A percentile compares a stretch with the other conserved stretches of the same genome.
Conservation (phyloP, 768 basidiomycete genomes). For the Tricholoma bakamatsutake region DNA sequence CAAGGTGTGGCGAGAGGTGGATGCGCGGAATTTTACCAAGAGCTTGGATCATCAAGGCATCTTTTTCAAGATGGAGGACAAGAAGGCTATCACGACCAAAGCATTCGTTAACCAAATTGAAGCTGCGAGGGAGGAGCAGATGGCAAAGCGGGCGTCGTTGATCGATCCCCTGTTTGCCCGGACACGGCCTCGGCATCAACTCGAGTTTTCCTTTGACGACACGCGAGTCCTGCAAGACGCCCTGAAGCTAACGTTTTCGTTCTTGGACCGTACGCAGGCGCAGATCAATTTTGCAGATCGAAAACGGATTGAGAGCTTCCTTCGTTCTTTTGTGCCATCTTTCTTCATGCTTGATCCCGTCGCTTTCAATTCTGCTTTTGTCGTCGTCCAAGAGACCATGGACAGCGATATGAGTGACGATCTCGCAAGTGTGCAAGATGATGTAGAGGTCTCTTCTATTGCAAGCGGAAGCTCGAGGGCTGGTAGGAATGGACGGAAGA, state of each 20-base stretch:
- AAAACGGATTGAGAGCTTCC: slow-evolving; percentile 74
- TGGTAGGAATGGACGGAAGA: slow-evolving; percentile 23
- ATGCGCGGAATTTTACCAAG: slow-evolving; percentile 90
- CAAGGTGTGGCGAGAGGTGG: slow-evolving; percentile 96
- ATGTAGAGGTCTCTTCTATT: slow-evolving; percentile 33
- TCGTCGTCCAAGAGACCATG: slow-evolving; percentile 46
- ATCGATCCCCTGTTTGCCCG: slow-evolving; percentile 53
- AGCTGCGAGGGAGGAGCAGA: slow-evolving; percentile 75
- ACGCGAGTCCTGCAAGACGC: slow-evolving; percentile 76
- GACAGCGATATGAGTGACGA: slow-evolving; percentile 58
- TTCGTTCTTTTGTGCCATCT: slow-evolving; percentile 71
- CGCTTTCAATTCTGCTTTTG: slow-evolving; percentile 65
- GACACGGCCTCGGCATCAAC: slow-evolving; percentile 68
- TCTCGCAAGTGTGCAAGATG: slow-evolving; percentile 28
- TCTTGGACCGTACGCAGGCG: slow-evolving; percentile 82
- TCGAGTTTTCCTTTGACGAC: slow-evolving; percentile 74
- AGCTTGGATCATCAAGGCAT: slow-evolving; percentile 92
- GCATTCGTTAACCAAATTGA: slow-evolving; percentile 82
- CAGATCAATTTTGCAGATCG: slow-evolving; percentile 69
- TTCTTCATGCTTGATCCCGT: slow-evolving; percentile 72
- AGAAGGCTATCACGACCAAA: slow-evolving; percentile 73
- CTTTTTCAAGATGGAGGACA: slow-evolving; percentile 85
- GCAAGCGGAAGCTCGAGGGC: slow-evolving; percentile 34
- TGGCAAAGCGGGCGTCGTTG: slow-evolving; percentile 61
- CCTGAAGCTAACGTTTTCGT: slow-evolving; percentile 83